Evolutionary conservation across 2,329 filamentous ascomycete genomes (phyloP).

Genomic region (Madurella fahalii): DNA sequence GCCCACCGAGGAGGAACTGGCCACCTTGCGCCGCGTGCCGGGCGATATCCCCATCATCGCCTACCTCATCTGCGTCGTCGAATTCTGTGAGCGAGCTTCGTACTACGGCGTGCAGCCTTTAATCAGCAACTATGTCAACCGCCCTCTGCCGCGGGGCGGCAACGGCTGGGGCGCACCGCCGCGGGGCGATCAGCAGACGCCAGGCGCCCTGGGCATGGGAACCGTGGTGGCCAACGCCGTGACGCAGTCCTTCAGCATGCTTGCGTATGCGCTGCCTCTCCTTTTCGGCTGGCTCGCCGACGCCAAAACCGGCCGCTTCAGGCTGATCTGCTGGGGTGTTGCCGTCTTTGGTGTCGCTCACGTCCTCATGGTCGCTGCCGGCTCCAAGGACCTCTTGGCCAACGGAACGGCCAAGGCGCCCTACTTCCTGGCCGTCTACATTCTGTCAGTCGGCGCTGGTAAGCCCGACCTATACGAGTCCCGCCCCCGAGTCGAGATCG

Average conservation of each 20-base stretch:
- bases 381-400: conserved; percentile 41
- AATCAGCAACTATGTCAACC: conserved; percentile 61
- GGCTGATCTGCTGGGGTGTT: conserved; percentile 68
- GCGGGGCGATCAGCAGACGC: conserved; percentile 40
- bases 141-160: conserved; percentile 49
- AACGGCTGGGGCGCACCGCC: conserved; percentile 45
- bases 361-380: conserved; percentile 62
- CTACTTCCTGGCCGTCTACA: conserved; percentile 57
- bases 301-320: conserved; percentile 65
- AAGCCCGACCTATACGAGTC: conserved; percentile 30
- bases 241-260: conserved; percentile 51
- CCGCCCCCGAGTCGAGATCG: too few relatives aligned
- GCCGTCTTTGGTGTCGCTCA: conserved; percentile 63
- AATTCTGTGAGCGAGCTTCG: conserved; percentile 58
- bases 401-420: conserved; percentile 48
- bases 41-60: conserved; percentile 49
- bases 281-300: conserved; percentile 59
- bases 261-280: conserved; percentile 56
- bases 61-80: conserved; percentile 56
- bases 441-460: conserved; percentile 58
- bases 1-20: conserved; percentile 52
- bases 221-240: conserved; percentile 49
- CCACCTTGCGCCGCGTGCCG: conserved; percentile 48
- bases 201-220: conserved; percentile 58
- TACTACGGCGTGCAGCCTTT: conserved; percentile 54